Base-by-base conservation (phyloP, 2,329 filamentous ascomycete genomes). In the Nannizziopsis arthrosporioides region DNA sequence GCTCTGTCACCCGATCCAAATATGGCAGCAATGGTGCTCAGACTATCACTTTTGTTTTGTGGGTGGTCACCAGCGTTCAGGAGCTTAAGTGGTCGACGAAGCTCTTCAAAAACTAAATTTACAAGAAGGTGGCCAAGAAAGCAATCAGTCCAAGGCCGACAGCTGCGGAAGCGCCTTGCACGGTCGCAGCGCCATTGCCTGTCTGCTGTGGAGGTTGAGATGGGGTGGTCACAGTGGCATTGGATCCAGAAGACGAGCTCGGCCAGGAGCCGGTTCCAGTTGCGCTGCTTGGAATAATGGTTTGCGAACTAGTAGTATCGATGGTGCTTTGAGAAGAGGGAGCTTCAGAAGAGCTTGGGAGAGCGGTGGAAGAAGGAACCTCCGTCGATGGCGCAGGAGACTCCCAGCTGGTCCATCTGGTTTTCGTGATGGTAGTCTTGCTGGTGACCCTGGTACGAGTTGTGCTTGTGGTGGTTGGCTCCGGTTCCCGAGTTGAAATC, bases 161-260 rank as follows among this genome's bases (percentile, higher is more conserved):
- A 5, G 37, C 47, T 9, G 27, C 15, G 15, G 42, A n/a, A 35
- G 19, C 18, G 17, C 35, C 42, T 19, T 41, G 11, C 2, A 41
- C 11, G 9, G 30, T 27, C 6, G 10, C 18, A 3, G 35, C 47
- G 7, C 17, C 42, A 18, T 34, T 49, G 10, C 18, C 19, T 4
- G 47, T 49, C 37, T 49, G 47, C 31, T 49, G 41, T 22, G 47
- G 40, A 6, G 47, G 36, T 19, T 10, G 34, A 34, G 22, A 8
- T 2, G 47, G 41, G 2, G 36, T 45, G 35, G 42, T 45, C 8
- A 48, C 22, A 11, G 46, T 48, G 8, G 17, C 46, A 17, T 48
- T 48, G 1, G 19, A 11, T 38, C 34, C 46, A 14, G 32, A 22
- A n/a, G 46, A 37, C 18, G 46, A 10, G 46, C 39, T 32, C 10